Evolutionary conservation across 1,284 basidiomycete genomes (phyloP).

Genomic region (Cryptococcus sp.): DNA sequence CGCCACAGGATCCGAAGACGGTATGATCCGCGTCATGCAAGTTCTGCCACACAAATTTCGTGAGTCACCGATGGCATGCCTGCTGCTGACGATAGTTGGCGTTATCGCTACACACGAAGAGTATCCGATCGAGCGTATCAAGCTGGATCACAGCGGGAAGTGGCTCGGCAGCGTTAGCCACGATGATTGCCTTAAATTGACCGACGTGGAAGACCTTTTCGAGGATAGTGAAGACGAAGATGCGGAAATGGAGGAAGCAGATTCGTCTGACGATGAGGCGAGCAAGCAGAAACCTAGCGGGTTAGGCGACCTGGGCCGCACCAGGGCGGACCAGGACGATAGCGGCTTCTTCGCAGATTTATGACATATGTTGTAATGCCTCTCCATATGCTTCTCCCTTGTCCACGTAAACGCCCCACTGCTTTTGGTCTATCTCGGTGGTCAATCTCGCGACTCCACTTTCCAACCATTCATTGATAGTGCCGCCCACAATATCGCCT

Average conservation of each 20-base stretch:
- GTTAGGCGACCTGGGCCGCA: constrained; percentile 24
- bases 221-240: constrained; percentile 58
- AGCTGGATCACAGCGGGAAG: constrained; percentile 61
- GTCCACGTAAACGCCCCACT: constrained; percentile 38
- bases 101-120: constrained; percentile 87
- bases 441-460: constrained; percentile 25
- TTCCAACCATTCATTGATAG: constrained; percentile 21
- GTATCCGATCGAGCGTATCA: constrained; percentile 86
- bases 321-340: constrained; percentile 8
- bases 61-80: constrained; percentile 24
- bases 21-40: constrained; percentile 84
- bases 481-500: not conserved
- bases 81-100: constrained; percentile 58
- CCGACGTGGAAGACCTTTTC: constrained; percentile 70
- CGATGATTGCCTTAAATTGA: constrained; percentile 81
- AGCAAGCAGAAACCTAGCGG: constrained; percentile 54
- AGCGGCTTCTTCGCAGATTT: constrained; percentile 28
- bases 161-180: constrained; percentile 95
- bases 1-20: constrained; percentile 90
- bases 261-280: constrained; percentile 40
- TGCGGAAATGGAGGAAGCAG: constrained; percentile 58
- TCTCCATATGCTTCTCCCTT: constrained; percentile 43
- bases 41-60: constrained; percentile 82
- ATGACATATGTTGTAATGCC: constrained; percentile 15
- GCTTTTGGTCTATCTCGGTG: constrained; percentile 27